Evolutionary conservation across 768 basidiomycete species (phyloP), one percentile per base, ranked within the genome.

Genomic region (Kwoniella bestiolae): DNA sequence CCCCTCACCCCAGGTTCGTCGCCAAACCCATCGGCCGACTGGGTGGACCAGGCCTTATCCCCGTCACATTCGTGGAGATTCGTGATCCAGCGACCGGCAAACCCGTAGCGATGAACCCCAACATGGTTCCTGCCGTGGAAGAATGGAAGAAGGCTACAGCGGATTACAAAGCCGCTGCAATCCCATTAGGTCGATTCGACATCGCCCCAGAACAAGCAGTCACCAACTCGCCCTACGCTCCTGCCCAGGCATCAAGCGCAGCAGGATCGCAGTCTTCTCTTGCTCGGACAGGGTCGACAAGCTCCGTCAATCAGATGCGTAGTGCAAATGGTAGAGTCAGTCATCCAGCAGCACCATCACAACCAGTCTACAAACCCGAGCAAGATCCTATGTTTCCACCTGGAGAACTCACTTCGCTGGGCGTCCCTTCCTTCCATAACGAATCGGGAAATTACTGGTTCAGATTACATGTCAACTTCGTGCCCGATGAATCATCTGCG

Each of bases 371-470:
- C 63, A 70, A 70, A 51, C 76, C 76, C 16, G 74, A 72, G 29
- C 64, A 71, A 45, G 78, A 79, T 60, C 60, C 61, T 8, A 60
- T 70, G 32, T 65, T 80, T 1, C 78, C 78, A 26, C 74, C 76
- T 34, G 95, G 95, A 47, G 87, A 93, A 41, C 87, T 97, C 69
- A 86, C 93, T 16, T 86, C 89, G 23, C 92, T 93, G 32, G 87
- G 89, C 66, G 92, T 98, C 61, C 90, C 93, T 58, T 94, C 94
- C n/a, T 98, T 95, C 84, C 96, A 98, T 81, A 89, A 87, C 78
- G 96, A 99, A 80, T 90, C 90, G 85, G 89, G 93, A 6, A 91
- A 94, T 74, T 99, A 93, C 82, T 97, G 94, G 93, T 99, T 98
- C 86, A 89, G 94, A 31, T 85, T 98, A 49, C 87, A 96, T 76